phyloP scores from a whole-genome alignment of 78 protist species.

The Speleostelium caveatum region DNA sequence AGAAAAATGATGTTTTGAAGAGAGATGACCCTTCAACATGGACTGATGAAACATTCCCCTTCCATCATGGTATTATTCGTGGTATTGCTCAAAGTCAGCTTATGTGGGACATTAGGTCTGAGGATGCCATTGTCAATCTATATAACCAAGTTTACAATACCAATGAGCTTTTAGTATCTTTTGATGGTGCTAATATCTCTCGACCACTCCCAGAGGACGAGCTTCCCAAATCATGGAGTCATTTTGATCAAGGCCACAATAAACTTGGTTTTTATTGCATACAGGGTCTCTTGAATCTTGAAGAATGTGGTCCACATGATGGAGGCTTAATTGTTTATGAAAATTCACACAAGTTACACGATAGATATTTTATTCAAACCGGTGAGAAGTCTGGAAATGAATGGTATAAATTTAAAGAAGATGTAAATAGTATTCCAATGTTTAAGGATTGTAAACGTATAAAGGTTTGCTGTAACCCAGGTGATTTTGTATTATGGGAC shows the following conservation, averaged over 20 bases:
- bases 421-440: not conserved
- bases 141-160: slow-evolving; percentile 28
- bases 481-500: slow-evolving; percentile 68
- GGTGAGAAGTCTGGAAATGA: slow-evolving; percentile 4
- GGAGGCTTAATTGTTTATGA: slow-evolving; percentile 64
- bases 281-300: slow-evolving; percentile 51
- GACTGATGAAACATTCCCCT: slow-evolving; percentile 29
- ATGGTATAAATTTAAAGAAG: slow-evolving; percentile 53
- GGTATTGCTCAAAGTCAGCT: slow-evolving; percentile 43
- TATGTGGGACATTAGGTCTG: slow-evolving; percentile 56
- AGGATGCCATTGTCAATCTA: slow-evolving; percentile 24
- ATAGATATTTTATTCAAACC: slow-evolving; percentile 6
- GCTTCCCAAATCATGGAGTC: slow-evolving; percentile 1
- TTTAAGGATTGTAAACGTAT: slow-evolving; percentile 41
- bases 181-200: slow-evolving; percentile 68
- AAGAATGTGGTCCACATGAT: slow-evolving; percentile 16
- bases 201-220: not conserved
- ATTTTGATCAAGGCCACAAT: slow-evolving; percentile 49
- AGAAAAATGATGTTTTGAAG: slow-evolving; percentile 21
- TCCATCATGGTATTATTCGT: slow-evolving; percentile 48
- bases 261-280: not conserved
- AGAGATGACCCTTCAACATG: slow-evolving; percentile 14
- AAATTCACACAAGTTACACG: slow-evolving; percentile 41
- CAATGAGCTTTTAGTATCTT: slow-evolving; percentile 19
- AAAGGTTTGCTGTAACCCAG: slow-evolving; percentile 51